phyloP scores from a whole-genome alignment of 768 basidiomycete species.

The Tricholoma sp. region DNA sequence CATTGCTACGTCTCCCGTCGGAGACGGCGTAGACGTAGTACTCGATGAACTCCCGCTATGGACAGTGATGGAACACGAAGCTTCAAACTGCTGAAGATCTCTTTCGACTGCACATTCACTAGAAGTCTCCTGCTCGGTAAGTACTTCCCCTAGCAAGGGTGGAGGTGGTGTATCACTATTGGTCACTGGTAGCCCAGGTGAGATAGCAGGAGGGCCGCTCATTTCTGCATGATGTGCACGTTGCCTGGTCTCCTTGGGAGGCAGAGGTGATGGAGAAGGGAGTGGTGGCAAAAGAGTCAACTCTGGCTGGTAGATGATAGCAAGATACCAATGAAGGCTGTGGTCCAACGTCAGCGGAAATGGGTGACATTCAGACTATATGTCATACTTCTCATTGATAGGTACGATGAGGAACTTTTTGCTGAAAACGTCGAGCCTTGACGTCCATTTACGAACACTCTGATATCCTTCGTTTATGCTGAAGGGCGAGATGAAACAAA shows the following conservation, averaged over 20 bases:
- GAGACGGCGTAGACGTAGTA: slow-evolving; percentile 2
- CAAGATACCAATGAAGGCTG: slow-evolving; percentile 97
- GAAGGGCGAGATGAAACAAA: slow-evolving; percentile 8
- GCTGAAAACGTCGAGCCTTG: slow-evolving; percentile 78
- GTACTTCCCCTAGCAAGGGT: neutral
- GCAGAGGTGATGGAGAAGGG: slow-evolving; percentile 7
- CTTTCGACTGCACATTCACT: slow-evolving; percentile 31
- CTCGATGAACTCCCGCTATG: slow-evolving; percentile 4
- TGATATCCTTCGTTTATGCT: slow-evolving; percentile 65
- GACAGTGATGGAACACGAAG: slow-evolving; percentile 21
- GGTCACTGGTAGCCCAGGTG: neutral
- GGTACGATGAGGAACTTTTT: slow-evolving; percentile 95
- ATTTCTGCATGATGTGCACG: slow-evolving; percentile 1
- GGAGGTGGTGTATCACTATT: slow-evolving; percentile 1
- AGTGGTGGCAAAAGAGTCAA: slow-evolving; percentile 44
- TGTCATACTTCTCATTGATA: slow-evolving; percentile 88
- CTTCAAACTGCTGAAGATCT: slow-evolving; percentile 23
- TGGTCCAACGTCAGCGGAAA: neutral
- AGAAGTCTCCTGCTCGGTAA: slow-evolving; percentile 2
- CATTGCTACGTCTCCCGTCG: neutral
- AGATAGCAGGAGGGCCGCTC: neutral
- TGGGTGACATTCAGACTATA: neutral
- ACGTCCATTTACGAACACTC: slow-evolving; percentile 92
- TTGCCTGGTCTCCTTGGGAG: slow-evolving; percentile 8
- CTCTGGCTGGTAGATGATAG: slow-evolving; percentile 84